phyloP scores from a whole-genome alignment of 2,329 filamentous ascomycete species.

The Exophiala dermatitidis region DNA sequence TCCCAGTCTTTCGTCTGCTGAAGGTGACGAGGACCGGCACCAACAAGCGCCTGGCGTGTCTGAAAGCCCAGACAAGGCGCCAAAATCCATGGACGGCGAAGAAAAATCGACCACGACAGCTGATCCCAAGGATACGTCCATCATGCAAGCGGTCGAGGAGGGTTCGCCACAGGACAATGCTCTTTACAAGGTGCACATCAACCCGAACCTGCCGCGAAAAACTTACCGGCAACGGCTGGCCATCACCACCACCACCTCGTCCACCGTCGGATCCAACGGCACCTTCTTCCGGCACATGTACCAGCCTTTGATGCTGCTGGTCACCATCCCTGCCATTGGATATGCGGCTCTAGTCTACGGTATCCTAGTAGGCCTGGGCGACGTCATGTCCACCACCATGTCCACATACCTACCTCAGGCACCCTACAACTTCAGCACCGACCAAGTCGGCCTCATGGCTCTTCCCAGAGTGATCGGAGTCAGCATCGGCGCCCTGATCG shows the following conservation, averaged over 20 bases:
- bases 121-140: too few species aligned
- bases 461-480: slow-evolving; percentile 36
- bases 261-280: slow-evolving; percentile 1
- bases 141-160: not conserved
- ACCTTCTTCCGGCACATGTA: slow-evolving; percentile 26
- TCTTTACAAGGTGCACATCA: slow-evolving; percentile 21
- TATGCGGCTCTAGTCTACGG: slow-evolving; percentile 38
- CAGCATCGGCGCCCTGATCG: slow-evolving; percentile 35
- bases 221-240: slow-evolving; percentile 12
- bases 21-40: too few species aligned
- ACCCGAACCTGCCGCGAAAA: slow-evolving; percentile 4
- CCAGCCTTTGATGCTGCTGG: slow-evolving; percentile 12
- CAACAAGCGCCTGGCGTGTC: too few species aligned
- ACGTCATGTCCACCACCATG: slow-evolving; percentile 44
- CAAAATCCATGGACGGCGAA: too few species aligned
- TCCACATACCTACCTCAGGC: slow-evolving; percentile 35
- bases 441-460: slow-evolving; percentile 31
- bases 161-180: slow-evolving; percentile 36
- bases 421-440: slow-evolving; percentile 31
- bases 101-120: too few species aligned
- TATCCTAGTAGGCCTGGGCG: slow-evolving; percentile 32
- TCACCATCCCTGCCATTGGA: slow-evolving; percentile 29
- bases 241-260: not conserved
- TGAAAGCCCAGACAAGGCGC: too few species aligned
- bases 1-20: not conserved